Evolutionary conservation across 768 basidiomycete genomes (phyloP).

Genomic region (Mycena pura): DNA sequence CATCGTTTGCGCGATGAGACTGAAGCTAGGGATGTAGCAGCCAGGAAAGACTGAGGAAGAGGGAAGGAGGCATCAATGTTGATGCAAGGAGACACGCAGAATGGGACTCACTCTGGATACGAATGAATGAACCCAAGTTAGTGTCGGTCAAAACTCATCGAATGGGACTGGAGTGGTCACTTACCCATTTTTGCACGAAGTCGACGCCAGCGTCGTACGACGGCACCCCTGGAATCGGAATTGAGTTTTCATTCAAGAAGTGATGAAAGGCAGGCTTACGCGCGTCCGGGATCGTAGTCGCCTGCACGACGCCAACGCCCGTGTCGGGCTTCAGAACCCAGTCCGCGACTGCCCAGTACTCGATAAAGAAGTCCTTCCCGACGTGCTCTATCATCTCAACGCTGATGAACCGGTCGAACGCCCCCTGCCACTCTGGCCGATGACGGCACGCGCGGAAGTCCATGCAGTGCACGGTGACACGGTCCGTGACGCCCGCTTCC

Average conservation of each 20-base stretch:
- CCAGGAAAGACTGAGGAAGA: conserved; percentile 63
- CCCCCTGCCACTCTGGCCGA: conserved; percentile 51
- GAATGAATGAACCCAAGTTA: too few species aligned
- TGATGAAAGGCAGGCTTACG: conserved; percentile 36
- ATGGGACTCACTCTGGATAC: conserved; percentile 19
- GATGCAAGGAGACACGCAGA: background rate
- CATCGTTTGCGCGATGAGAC: conserved; percentile 48
- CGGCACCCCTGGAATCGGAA: conserved; percentile 36
- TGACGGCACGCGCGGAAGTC: conserved; percentile 52
- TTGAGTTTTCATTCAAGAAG: too few species aligned
- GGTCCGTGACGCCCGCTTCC: conserved; percentile 43
- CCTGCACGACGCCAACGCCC: conserved; percentile 59
- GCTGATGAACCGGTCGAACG: conserved; percentile 60
- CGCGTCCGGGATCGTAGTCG: conserved; percentile 61
- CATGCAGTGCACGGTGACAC: conserved; percentile 57
- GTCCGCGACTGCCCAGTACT: conserved; percentile 56
- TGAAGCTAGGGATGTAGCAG: conserved; percentile 59
- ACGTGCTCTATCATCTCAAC: conserved; percentile 69
- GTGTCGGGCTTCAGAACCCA: conserved; percentile 51
- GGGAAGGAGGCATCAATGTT: conserved; percentile 9
- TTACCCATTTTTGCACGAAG: conserved; percentile 63
- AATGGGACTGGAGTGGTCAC: too few species aligned
- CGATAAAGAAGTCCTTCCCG: conserved; percentile 54
- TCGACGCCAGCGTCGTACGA: conserved; percentile 48
- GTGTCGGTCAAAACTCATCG: too few species aligned